Base-by-base conservation (phyloP, 495 filamentous ascomycete genomes). In the Monascus purpureus region DNA sequence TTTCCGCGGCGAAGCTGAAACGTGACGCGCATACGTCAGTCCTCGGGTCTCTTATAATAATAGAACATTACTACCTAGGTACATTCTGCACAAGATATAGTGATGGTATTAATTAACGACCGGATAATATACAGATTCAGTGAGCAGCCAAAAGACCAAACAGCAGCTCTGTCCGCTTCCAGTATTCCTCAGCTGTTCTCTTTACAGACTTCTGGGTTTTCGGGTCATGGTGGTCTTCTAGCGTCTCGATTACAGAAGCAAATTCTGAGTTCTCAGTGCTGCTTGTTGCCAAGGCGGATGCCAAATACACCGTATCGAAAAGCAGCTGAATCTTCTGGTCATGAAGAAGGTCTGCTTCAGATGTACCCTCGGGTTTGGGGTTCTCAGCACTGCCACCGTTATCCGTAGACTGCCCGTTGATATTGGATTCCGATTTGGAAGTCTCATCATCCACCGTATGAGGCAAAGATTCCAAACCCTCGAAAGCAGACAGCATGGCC, bases 281-380 rank as follows among this genome's bases (percentile, higher is more conserved):
- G 9, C 42, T 33, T 25, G 20, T 19, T 0, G 33, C 46, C 3
- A 67, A 46, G 15, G 65, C 70, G 35, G 57, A 43, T 9, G 66
- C 53, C 9, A 95, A 61, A 36, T 86, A 81, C 18, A 71, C 39
- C 6, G 77, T 51, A 46, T 97, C 90, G 41, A 92, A 90, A 13
- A 87, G 62, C 29, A 77, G 67, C 43, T 95, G 90, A 4, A 78
- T 65, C 7, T 72, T 64, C 41, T 70, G 56, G 31, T 81, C 75
- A 2, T 50, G 61, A 6, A 51, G n/a, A 17, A 35, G 13, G 8
- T 53, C 36, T 28, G 29, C n/a, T 6, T 38, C 19, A 22, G 23
- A 18, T 29, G 36, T 13, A 12, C 16, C 31, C 8, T 5, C 15
- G 17, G 20, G 4, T 22, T 22, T 22, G 5, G 20, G 20, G 6